phyloP scores from a whole-genome alignment of 805 yeast species.

The Torulaspora indica region DNA sequence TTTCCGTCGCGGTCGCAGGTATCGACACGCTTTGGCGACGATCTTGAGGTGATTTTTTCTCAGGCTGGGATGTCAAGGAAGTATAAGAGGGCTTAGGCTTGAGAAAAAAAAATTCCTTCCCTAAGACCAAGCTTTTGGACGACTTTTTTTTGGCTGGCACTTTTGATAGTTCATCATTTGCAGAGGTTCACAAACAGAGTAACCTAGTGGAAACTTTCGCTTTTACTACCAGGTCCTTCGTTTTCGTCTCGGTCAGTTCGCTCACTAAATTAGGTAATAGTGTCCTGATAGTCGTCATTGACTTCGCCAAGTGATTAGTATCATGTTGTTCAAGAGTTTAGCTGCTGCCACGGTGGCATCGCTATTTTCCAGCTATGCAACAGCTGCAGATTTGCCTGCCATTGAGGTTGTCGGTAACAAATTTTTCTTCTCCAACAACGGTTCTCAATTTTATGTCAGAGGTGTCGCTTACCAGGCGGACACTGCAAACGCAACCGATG shows the following conservation, averaged over 20 bases:
- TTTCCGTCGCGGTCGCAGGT: background rate
- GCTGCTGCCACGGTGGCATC: slow-evolving; percentile 37
- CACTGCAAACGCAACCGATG: slow-evolving; percentile 46
- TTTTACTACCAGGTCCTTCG: background rate
- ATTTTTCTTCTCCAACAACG: slow-evolving; percentile 70
- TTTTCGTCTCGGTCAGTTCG: slow-evolving; percentile 1
- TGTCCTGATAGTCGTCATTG: background rate
- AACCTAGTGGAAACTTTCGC: slow-evolving; percentile 7
- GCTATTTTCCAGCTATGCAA: slow-evolving; percentile 27
- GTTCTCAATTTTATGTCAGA: slow-evolving; percentile 69
- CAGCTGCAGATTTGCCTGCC: slow-evolving; percentile 51
- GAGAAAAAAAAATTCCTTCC: too few relatives aligned
- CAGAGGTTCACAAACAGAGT: background rate
- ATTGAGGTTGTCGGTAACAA: slow-evolving; percentile 74
- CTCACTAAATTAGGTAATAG: background rate
- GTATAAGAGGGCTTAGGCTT: background rate
- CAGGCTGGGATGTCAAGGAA: background rate
- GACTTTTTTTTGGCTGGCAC: background rate
- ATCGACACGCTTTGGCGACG: slow-evolving; percentile 1
- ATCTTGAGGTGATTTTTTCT: slow-evolving; percentile 4
- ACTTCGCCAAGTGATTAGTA: slow-evolving; percentile 17
- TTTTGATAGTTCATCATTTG: background rate
- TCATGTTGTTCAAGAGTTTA: slow-evolving; percentile 36
- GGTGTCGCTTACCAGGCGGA: slow-evolving; percentile 81
- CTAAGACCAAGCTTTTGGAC: background rate